Percentiles rank a stretch among this genome's conserved stretches.
Conservation (phyloP, 768 basidiomycete species). For the Suillus decipiens region DNA sequence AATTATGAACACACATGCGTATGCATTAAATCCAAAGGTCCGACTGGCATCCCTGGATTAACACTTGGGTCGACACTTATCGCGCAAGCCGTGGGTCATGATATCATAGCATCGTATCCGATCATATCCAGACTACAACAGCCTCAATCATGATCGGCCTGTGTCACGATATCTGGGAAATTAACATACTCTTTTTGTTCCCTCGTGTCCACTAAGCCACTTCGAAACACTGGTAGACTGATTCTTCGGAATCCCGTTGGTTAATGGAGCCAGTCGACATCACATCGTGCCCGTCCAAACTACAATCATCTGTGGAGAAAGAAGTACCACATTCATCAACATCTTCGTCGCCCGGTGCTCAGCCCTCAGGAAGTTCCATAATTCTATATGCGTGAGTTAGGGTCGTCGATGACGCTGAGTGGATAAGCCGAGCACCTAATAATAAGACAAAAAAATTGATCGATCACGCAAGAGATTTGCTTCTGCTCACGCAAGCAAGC, state of each 20-base stretch:
- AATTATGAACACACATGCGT: background rate
- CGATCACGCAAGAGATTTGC: background rate
- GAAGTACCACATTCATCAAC: background rate
- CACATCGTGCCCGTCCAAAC: background rate
- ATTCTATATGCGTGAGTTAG: background rate
- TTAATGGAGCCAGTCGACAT: background rate
- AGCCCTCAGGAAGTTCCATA: background rate
- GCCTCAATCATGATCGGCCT: background rate
- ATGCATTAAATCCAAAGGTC: background rate
- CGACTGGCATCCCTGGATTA: background rate
- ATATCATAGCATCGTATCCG: background rate
- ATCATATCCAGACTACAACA: background rate
- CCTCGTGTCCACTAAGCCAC: background rate
- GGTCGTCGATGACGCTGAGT: background rate
- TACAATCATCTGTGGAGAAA: background rate
- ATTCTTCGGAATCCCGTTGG: background rate
- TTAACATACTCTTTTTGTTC: background rate
- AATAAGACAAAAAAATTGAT: background rate
- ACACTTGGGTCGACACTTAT: background rate
- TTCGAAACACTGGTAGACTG: background rate
- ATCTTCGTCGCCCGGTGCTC: background rate
- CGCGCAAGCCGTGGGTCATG: background rate
- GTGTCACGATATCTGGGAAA: background rate
- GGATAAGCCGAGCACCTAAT: constrained; percentile 4
- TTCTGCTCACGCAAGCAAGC: background rate